phyloP scores from a whole-genome alignment of 306 rosid species.

The Medicago arabica region DNA sequence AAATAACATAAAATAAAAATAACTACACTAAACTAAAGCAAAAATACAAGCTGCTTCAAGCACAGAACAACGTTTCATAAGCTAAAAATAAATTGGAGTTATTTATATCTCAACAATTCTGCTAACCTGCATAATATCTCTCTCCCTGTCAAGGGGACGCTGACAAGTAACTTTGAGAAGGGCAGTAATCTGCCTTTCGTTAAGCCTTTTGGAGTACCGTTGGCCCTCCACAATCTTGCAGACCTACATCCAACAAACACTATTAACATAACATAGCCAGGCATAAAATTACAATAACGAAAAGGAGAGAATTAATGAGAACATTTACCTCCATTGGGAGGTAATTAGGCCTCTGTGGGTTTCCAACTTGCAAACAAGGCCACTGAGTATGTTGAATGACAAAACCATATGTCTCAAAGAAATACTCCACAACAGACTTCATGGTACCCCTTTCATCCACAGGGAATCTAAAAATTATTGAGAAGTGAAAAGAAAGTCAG shows the following conservation, averaged over 20 bases:
- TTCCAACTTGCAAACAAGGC: conserved; percentile 99
- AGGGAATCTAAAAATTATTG: conserved; percentile 69
- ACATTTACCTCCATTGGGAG: conserved; percentile 88
- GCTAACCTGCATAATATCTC: conserved; percentile 77
- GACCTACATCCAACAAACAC: conserved; percentile 57
- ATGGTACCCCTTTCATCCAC: conserved; percentile 92
- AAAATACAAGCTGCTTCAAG: too few relatives aligned
- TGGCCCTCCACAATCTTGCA: conserved; percentile 98
- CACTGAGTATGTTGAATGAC: conserved; percentile 85
- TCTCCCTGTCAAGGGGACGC: conserved; percentile 89
- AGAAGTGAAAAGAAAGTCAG: conserved; percentile 32
- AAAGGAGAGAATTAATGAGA: background rate
- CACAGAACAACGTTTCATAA: too few relatives aligned
- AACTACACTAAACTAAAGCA: too few relatives aligned
- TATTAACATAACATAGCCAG: conserved; percentile 38
- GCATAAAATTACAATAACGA: background rate
- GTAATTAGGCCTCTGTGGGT: conserved; percentile 87
- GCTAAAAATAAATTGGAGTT: too few relatives aligned
- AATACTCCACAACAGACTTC: conserved; percentile 95
- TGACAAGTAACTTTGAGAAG: conserved; percentile 91
- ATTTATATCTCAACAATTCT: background rate
- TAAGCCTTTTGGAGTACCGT: conserved; percentile 82
- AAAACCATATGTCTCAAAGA: conserved; percentile 86
- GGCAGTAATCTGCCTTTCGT: conserved; percentile 90
- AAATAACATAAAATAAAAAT: too few relatives aligned